phyloP scores from a whole-genome alignment of 2,329 filamentous ascomycete species.

The Penicillium frequentans region DNA sequence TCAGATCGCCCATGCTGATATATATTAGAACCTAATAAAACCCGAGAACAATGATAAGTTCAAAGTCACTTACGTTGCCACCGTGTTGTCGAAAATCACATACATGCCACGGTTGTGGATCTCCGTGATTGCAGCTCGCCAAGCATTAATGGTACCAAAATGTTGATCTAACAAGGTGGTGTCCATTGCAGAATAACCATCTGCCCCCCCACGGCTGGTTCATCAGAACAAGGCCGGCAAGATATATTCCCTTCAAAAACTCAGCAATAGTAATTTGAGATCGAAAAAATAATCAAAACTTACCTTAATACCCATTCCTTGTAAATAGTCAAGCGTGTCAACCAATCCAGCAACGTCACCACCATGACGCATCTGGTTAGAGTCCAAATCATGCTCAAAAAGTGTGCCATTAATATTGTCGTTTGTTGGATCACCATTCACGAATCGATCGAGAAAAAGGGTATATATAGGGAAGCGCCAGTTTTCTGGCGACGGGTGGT shows the following conservation, averaged over 20 bases:
- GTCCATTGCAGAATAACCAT: conserved; percentile 62
- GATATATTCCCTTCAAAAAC: conserved; percentile 53
- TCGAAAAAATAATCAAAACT: neutral
- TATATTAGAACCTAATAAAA: neutral
- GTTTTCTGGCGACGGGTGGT: conserved; percentile 56
- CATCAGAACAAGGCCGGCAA: conserved; percentile 64
- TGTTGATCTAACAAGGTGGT: conserved; percentile 64
- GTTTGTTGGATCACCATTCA: conserved; percentile 65
- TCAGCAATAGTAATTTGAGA: conserved; percentile 2
- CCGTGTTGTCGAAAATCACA: conserved; percentile 65
- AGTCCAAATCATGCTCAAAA: conserved; percentile 61
- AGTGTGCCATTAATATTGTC: conserved; percentile 62
- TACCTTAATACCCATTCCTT: conserved; percentile 64
- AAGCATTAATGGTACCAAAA: conserved; percentile 59
- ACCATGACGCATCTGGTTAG: conserved; percentile 64
- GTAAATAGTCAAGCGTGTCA: conserved; percentile 63
- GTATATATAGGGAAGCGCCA: conserved; percentile 69
- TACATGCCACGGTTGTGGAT: conserved; percentile 66
- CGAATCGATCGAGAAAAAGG: conserved; percentile 63
- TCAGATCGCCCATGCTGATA: conserved; percentile 56
- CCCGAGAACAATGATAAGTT: neutral
- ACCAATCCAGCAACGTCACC: conserved; percentile 60
- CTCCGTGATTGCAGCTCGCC: conserved; percentile 58
- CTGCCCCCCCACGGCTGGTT: conserved; percentile 65
- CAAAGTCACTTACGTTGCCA: conserved; percentile 55